Evolutionary conservation across 2,329 filamentous ascomycete genomes (phyloP).

Genomic region (Clarireedia sp.): DNA sequence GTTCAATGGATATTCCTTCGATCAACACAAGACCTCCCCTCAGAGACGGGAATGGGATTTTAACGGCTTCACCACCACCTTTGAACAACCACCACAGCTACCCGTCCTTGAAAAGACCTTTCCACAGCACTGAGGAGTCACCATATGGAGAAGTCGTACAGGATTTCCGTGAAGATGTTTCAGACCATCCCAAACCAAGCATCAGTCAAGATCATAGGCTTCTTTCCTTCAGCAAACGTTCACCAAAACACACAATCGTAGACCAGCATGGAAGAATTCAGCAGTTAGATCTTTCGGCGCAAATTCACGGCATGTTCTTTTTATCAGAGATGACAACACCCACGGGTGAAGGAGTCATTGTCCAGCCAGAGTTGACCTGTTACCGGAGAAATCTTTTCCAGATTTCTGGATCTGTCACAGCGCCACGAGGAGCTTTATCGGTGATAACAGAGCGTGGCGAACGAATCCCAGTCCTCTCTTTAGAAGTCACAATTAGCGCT

Average conservation of each 20-base stretch:
- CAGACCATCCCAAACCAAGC: conserved; percentile 24
- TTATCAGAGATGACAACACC: conserved; percentile 52
- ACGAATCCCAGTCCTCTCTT: conserved; percentile 69
- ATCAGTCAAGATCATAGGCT: conserved; percentile 30
- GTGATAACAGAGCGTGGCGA: conserved; percentile 79
- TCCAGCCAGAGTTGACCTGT: conserved; percentile 80
- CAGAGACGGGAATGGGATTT: conserved; percentile 18
- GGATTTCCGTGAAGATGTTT: conserved; percentile 26
- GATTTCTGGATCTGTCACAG: conserved; percentile 80
- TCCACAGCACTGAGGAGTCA: conserved; percentile 22
- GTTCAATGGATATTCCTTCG: conserved; percentile 27
- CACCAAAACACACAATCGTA: conserved; percentile 38
- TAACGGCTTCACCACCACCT: conserved; percentile 24
- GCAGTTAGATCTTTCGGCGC: conserved; percentile 48
- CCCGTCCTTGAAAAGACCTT: conserved; percentile 28
- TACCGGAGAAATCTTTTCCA: conserved; percentile 95
- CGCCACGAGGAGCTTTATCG: conserved; percentile 69
- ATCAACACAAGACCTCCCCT: conserved; percentile 19
- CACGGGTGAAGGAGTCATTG: conserved; percentile 42
- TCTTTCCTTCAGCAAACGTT: conserved; percentile 27
- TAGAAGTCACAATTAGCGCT: conserved; percentile 83
- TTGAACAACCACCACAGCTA: conserved; percentile 28
- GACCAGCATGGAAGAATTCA: conserved; percentile 42
- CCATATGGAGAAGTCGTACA: conserved; percentile 25
- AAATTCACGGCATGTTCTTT: conserved; percentile 86